Evolutionary conservation across 371 early-diverging fungal species (phyloP).

Genomic region (Mycotypha africana): DNA sequence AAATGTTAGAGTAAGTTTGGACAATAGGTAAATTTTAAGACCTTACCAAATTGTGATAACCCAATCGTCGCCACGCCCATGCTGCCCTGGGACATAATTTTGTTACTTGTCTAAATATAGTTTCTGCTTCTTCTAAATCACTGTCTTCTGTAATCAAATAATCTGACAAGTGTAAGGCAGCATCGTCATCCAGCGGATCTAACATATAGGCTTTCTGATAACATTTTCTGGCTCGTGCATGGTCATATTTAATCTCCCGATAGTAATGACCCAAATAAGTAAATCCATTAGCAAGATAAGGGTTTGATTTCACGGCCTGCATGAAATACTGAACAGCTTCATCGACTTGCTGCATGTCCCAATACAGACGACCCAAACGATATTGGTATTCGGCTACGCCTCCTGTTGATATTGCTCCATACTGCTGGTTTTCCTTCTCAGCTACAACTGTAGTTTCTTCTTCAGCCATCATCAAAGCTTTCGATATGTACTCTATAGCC

Average conservation of each 20-base stretch:
- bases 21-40: too few species aligned
- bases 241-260: slow-evolving; percentile 55
- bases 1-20: not conserved
- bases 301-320: slow-evolving; percentile 67
- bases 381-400: slow-evolving; percentile 52
- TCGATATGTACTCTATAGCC: slow-evolving; percentile 49
- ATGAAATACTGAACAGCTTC: slow-evolving; percentile 54
- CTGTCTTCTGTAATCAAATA: slow-evolving; percentile 50
- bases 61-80: slow-evolving; percentile 83
- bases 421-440: too few species aligned
- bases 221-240: slow-evolving; percentile 71
- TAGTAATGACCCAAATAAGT: slow-evolving; percentile 82
- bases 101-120: slow-evolving; percentile 44
- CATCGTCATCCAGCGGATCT: slow-evolving; percentile 63
- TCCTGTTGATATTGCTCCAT: too few species aligned
- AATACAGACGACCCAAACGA: slow-evolving; percentile 73
- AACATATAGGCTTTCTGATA: slow-evolving; percentile 72
- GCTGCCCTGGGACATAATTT: slow-evolving; percentile 40
- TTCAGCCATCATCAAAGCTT: slow-evolving; percentile 47
- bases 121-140: slow-evolving; percentile 54
- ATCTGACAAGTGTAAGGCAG: slow-evolving; percentile 60
- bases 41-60: slow-evolving; percentile 65
- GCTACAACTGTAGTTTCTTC: too few species aligned
- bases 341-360: slow-evolving; percentile 66
- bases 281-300: slow-evolving; percentile 63